Conservation (phyloP, 2,329 filamentous ascomycete species). For the Tolypocladium tropicale region DNA sequence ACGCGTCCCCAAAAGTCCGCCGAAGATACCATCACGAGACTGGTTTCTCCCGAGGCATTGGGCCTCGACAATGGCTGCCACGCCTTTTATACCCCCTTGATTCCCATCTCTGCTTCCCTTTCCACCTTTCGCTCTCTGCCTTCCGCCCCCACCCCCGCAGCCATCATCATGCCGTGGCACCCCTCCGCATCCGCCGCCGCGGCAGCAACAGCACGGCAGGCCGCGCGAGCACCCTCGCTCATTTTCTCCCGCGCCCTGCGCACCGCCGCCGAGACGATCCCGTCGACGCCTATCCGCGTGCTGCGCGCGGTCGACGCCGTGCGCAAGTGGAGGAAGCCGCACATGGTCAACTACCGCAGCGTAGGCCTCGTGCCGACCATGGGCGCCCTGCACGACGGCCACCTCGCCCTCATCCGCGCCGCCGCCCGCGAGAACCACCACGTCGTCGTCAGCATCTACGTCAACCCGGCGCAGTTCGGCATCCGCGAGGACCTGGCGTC, state of each 20-base stretch:
- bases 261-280: slow-evolving; percentile 33
- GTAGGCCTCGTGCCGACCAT: slow-evolving; percentile 93
- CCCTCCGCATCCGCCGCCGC: not conserved
- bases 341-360: slow-evolving; percentile 55
- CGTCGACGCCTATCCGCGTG: slow-evolving; percentile 53
- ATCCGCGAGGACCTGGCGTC: slow-evolving; percentile 75
- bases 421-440: slow-evolving; percentile 77
- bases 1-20: slow-evolving; percentile 33
- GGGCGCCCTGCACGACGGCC: slow-evolving; percentile 91
- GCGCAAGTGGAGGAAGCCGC: slow-evolving; percentile 57
- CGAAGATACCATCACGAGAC: slow-evolving; percentile 36
- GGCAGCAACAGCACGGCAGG: slow-evolving; percentile 1
- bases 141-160: not conserved
- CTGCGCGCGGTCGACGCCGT: slow-evolving; percentile 67
- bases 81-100: slow-evolving; percentile 6
- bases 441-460: slow-evolving; percentile 85
- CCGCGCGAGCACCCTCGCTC: not conserved
- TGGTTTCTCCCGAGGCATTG: slow-evolving; percentile 14
- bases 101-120: not conserved
- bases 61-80: slow-evolving; percentile 20
- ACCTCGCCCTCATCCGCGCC: slow-evolving; percentile 73
- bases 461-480: slow-evolving; percentile 96
- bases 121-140: not conserved
- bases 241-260: slow-evolving; percentile 11
- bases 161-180: not conserved